Base-by-base conservation (phyloP, 192 early-diverging fungal species). In the Paraglomus brasilianum region DNA sequence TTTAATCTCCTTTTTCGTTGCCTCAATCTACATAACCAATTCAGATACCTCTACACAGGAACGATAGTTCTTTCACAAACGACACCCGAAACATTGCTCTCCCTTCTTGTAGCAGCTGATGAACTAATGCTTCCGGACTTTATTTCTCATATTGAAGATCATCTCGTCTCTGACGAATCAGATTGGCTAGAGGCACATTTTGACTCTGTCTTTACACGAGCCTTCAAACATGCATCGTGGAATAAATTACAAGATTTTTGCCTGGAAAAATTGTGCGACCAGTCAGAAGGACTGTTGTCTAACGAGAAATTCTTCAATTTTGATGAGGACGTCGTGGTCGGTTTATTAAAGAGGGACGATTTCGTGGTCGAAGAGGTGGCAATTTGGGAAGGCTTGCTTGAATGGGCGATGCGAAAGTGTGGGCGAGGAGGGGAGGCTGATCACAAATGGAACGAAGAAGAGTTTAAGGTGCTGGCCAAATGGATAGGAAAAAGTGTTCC, bases 81-180 rank as follows among this genome's bases (percentile, higher is more conserved):
- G 38, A 36, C 53, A 4, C 22, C 22, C 13, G 21, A 56, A 21
- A 4, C 13, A 56, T 21, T 21, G 22, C 38, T 56, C 5, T 21
- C 22, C 1, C 22, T 56, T 14, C 52, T 66, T 41, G 48, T 38
- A 41, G 22, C 65, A 24, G 24, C 36, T 8, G 65, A 66, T 21
- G 65, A 66, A 66, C 17, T 66, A 40, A 41, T 7, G 19, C 30
- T 66, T 39, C 48, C 49, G 24, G 65, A 66, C 13, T 40, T 66
- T 38, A 41, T 66, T 52, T 30, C 47, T 19, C 10, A 66, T 52
- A 17, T 51, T 21, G 36, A 66, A 17, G 39, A 66, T 10, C 17
- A 38, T 41, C 42, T 66, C 11, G 52, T 66, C 19, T 4, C 14
- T 21, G 30, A 66, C 24, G 24, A 36, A n/a, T 39, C 65, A 40